Evolutionary conservation across 2,329 filamentous ascomycete species (phyloP), one percentile per base, ranked within the genome.

Genomic region (Cercospora janseana): DNA sequence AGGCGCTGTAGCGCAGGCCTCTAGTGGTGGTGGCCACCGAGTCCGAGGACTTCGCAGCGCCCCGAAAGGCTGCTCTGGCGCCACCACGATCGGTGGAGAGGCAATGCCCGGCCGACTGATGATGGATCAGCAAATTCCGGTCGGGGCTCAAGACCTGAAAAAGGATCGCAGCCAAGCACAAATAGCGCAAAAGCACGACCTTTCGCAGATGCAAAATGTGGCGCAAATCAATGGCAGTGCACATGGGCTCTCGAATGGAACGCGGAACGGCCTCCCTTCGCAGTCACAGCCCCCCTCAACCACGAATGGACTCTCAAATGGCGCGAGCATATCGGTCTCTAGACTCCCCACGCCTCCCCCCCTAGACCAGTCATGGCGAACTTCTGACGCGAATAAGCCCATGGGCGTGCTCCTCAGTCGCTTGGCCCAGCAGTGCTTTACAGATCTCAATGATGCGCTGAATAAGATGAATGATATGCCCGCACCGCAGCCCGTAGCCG

Each of bases 341-440:
- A 46, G 21, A 7, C 37, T 45, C 6, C 46, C 55, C 16, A 44
- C 56, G 4, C 75, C 77, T 2, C 79, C 79, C 12, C 74, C 78
- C 54, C 69, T 84, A 31, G 69, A 72, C 40, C 88, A 95, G 64
- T 63, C 62, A 55, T 67, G 65, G 65, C 62, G 62, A 13, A 86
- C 95, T 51, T 85, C 85, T 0, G 75, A 84, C 50, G 85, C 82
- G 26, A 94, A 90, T 66, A 78, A 92, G 49, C 84, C 88, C 3
- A 77, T 97, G 15, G 83, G 84, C 4, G 79, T 79, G 10, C 73
- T 98, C 37, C 78, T 97, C 45, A 80, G 82, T 57, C 83, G 93
- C 59, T 79, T 93, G 28, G 85, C 88, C 26, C 90, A 96, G 69
- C 82, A 85, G 63, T 89, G 87, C 41, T 91, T 91, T 70, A 88